Base-by-base conservation (phyloP, 2,329 filamentous ascomycete genomes). In the Ampelomyces quisqualis region DNA sequence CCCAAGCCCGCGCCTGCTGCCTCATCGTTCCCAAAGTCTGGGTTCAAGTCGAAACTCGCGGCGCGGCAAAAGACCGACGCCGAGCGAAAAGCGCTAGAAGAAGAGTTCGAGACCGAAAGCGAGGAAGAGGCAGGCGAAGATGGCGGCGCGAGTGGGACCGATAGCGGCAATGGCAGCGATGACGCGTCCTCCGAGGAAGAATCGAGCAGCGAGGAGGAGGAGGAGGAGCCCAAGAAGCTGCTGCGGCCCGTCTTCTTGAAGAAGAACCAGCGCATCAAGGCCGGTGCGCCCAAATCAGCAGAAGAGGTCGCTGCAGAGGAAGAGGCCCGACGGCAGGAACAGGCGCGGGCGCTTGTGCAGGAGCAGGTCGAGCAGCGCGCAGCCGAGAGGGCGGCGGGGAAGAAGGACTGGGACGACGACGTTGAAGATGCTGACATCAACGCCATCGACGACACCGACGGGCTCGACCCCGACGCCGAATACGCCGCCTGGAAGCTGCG, bases 401-500 rank as follows among this genome's bases (percentile, higher is more conserved):
- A 88, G 69, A 89, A 88, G 64, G 84, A 89, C 59, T 96, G 90
- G 90, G 90, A 95, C 57, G 77, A 80, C 39, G 76, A 76, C 38
- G 77, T 82, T 5, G 76, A 76, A 38, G 79, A 82, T n/a, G 80
- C 83, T 4, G 81, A 81, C 18, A 81, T 81, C 43, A 82, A 83
- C 22, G 86, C 88, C 33, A 84, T 97, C 14, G 89, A 97, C 68
- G 93, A 95, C 58, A 88, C 85, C 2, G 93, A 98, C 65, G 88
- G 82, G 23, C 59, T 90, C 3, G 90, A 97, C 65, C 87, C 88
- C 0, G 90, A 86, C 49, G 90, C 88, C 6, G 93, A 98, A 68
- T 81, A 85, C 49, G 90, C 90, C 5, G 90, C 90, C 0, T 98
- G 93, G 91, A 93, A 91, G 64, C 77, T 98, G 34, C 84, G 93